These are phyloP conservation scores for Geopyxis carbonaria DNA, from an alignment of 495 filamentous ascomycete genomes.

Conservation along the genomic window DNA sequence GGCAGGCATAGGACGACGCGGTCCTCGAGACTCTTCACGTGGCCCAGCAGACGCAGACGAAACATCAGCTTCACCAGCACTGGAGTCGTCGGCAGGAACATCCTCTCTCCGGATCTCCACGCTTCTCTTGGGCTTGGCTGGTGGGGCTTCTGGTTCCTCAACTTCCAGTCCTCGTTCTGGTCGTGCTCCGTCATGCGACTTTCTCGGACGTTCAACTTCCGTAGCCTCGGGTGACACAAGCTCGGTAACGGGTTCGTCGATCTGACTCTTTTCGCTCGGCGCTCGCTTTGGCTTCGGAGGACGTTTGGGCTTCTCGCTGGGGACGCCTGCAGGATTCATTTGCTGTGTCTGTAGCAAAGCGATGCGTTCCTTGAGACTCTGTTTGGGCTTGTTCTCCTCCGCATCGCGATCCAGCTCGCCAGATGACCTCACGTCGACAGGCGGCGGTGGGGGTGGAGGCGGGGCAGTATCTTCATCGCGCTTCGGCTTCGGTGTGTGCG, in stretches of 20 bases:
- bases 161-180: neutral
- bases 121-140: constrained; percentile 26
- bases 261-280: constrained; percentile 33
- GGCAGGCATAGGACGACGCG: constrained; percentile 7
- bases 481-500: constrained; percentile 57
- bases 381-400: constrained; percentile 62
- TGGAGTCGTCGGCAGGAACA: constrained; percentile 2
- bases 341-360: constrained; percentile 89
- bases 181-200: neutral
- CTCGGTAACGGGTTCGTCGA: constrained; percentile 17
- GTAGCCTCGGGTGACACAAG: constrained; percentile 1
- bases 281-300: constrained; percentile 59
- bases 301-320: constrained; percentile 68
- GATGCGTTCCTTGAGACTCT: constrained; percentile 85
- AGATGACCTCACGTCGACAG: constrained; percentile 32
- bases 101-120: constrained; percentile 14
- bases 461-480: constrained; percentile 61
- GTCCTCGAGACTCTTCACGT: neutral
- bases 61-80: constrained; percentile 9
- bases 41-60: neutral
- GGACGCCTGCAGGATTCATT: constrained; percentile 51
- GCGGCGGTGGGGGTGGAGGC: constrained; percentile 46
- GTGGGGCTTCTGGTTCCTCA: constrained; percentile 12
- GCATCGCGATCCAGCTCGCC: constrained; percentile 27
- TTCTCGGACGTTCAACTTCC: constrained; percentile 6